Conservation (phyloP, 441 rosid genomes). For the Eutrema salsugineum region DNA sequence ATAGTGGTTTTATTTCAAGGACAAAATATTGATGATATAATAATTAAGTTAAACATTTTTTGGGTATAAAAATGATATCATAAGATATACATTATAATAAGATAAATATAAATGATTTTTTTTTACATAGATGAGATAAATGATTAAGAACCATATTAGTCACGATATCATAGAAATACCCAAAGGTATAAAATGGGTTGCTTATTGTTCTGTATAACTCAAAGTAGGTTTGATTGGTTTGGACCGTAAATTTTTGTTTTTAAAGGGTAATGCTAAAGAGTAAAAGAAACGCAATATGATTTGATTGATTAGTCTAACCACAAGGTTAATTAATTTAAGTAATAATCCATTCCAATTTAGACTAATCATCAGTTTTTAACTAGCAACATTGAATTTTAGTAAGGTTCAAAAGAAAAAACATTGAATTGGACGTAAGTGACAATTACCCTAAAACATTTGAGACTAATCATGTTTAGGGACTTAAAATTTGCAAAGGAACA, state of each 20-base stretch:
- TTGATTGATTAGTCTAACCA: slow-evolving; percentile 13
- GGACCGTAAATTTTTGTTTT: slow-evolving; percentile 3
- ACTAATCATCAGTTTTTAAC: background rate
- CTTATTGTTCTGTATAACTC: slow-evolving; percentile 24
- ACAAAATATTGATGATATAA: background rate
- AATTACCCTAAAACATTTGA: background rate
- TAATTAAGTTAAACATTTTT: background rate
- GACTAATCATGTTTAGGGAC: background rate
- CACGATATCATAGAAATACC: slow-evolving; percentile 21
- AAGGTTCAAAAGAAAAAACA: no score
- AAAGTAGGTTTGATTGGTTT: slow-evolving; percentile 22
- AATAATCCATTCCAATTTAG: background rate
- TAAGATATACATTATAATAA: no score
- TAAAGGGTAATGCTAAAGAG: slow-evolving; percentile 5
- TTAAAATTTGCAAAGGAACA: background rate
- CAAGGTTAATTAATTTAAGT: background rate
- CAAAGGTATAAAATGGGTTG: slow-evolving; percentile 16
- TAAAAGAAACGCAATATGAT: slow-evolving; percentile 22
- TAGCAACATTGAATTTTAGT: slow-evolving; percentile 4
- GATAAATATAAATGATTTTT: background rate
- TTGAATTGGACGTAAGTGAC: background rate
- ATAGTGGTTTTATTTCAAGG: background rate
- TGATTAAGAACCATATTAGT: slow-evolving; percentile 4
- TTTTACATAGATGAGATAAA: background rate
- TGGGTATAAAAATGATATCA: no score